phyloP scores from a whole-genome alignment of 2,329 filamentous ascomycete species.

The Clathrospora elynae region DNA sequence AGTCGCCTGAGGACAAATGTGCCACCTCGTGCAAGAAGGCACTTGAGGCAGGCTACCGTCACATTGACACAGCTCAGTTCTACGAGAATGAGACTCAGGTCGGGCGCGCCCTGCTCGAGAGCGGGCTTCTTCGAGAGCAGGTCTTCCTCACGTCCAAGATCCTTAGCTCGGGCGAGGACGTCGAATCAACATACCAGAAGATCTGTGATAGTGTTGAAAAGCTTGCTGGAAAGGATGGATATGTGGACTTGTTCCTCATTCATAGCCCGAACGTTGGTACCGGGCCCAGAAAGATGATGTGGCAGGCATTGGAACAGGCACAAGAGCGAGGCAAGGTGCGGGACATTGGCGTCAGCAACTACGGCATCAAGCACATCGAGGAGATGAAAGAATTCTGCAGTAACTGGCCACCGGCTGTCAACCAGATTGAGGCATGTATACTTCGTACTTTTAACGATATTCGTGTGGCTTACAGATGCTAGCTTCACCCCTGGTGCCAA shows the following conservation, averaged over 20 bases:
- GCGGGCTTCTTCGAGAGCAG: conserved; percentile 61
- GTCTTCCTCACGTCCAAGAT: conserved; percentile 76
- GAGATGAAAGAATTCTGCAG: conserved; percentile 70
- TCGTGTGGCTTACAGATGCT: conserved; percentile 7
- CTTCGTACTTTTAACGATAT: no score
- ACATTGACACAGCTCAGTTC: conserved; percentile 71
- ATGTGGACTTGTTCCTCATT: conserved; percentile 74
- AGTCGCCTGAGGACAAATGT: conserved; percentile 61
- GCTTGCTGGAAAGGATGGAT: conserved; percentile 60
- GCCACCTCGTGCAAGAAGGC: conserved; percentile 64
- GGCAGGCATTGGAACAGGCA: conserved; percentile 68
- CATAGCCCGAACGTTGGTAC: conserved; percentile 65
- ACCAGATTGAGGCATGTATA: conserved; percentile 70
- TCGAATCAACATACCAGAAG: conserved; percentile 64
- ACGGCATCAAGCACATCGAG: conserved; percentile 69
- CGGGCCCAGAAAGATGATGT: conserved; percentile 64
- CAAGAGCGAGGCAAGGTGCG: conserved; percentile 64
- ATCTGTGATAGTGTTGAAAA: conserved; percentile 67
- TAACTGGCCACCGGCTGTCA: conserved; percentile 71
- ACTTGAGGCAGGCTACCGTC: conserved; percentile 63
- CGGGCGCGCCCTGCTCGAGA: conserved; percentile 65
- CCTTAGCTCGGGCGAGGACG: conserved; percentile 57
- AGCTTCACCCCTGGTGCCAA: conserved; percentile 76
- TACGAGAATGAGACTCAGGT: conserved; percentile 73
- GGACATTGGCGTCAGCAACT: conserved; percentile 76